Conservation (phyloP, 805 yeast genomes). For the Torulaspora franciscae region DNA sequence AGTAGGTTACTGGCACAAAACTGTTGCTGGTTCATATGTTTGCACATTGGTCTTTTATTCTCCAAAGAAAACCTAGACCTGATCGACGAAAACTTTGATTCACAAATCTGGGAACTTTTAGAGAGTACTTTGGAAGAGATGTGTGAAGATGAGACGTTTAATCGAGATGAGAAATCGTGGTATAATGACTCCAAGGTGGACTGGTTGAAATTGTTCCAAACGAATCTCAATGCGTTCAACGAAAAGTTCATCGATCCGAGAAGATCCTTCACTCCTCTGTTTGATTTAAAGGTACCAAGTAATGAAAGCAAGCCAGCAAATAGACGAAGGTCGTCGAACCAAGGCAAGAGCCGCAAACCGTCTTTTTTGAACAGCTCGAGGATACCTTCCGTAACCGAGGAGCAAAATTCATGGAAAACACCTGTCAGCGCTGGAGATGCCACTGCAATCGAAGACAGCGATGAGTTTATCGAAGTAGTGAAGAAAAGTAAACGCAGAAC, state of each 20-base stretch:
- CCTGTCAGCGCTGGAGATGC: slow-evolving; percentile 4
- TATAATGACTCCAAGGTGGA: slow-evolving; percentile 29
- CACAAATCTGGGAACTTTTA: slow-evolving; percentile 23
- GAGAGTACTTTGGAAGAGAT: slow-evolving; percentile 17
- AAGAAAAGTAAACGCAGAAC: slow-evolving; percentile 17
- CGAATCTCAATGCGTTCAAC: slow-evolving; percentile 38
- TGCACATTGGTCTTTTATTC: slow-evolving; percentile 58
- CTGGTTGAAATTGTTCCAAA: slow-evolving; percentile 36
- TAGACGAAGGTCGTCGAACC: slow-evolving; percentile 11
- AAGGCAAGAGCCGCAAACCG: slow-evolving; percentile 6
- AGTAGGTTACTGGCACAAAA: slow-evolving; percentile 54
- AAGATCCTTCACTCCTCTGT: slow-evolving; percentile 36
- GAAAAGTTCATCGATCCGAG: slow-evolving; percentile 38
- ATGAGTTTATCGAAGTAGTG: slow-evolving; percentile 21
- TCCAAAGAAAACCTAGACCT: slow-evolving; percentile 43
- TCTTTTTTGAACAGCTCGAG: slow-evolving; percentile 2
- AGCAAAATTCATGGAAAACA: slow-evolving; percentile 2
- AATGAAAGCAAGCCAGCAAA: slow-evolving; percentile 6
- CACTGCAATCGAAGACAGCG: slow-evolving; percentile 15
- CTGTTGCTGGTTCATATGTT: slow-evolving; percentile 63
- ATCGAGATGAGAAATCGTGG: slow-evolving; percentile 24
- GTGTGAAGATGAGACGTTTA: background rate
- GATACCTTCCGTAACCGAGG: background rate
- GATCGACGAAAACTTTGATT: slow-evolving; percentile 28
- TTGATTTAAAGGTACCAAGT: slow-evolving; percentile 28